Evolutionary conservation across 2,329 filamentous ascomycete species (phyloP), one percentile per base, ranked within the genome.

Genomic region (Coniochaeta hoffmannii): DNA sequence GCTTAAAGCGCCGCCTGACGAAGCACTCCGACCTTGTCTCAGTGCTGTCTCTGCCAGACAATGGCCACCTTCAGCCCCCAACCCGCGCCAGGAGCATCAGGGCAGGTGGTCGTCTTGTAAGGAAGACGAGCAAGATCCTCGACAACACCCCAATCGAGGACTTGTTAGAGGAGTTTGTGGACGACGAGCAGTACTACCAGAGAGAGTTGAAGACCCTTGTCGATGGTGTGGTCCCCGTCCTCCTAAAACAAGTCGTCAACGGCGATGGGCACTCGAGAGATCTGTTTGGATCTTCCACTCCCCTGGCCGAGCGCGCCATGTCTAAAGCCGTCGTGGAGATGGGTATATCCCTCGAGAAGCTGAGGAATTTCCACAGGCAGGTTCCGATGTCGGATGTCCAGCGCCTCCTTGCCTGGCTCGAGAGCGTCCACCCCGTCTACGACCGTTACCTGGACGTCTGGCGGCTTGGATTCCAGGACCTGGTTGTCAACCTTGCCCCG

Each of bases 1-100:
- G 76, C 44, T 73, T 90, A 32, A 90, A 88, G 68, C 82, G 90
- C 59, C 84, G 88, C 57, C 79, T 96, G 36, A 96, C 92, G 4
- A 96, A 89, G 57, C 92, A 97, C 70, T 91, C 91, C 15, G 94
- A 99, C 69, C 78, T 99, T 24, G 90, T 99, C 36, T 97, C 94
- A 0, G 90, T 96, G 2, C 76, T 99, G 9, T 97, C 92, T 0
- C 73, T 90, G 57, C 85, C 87, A 0, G 78, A 85, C 57, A 73
- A 83, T 55, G 71, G 71, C 34, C 71, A 74, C 26, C 73, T 81
- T 32, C 41, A 59, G 6, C 35, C 63, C 3, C 79, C 82, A 53
- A 79, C 79, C 51, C 79, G 86, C 56, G 81, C 80, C 57, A 84
- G 79, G 65, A 91, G 87, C 66, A 83, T 90, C 58, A 82, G 86